These are phyloP conservation scores for Ganoderma meredithae DNA, from an alignment of 1,284 basidiomycete genomes.

Conservation along the genomic window DNA sequence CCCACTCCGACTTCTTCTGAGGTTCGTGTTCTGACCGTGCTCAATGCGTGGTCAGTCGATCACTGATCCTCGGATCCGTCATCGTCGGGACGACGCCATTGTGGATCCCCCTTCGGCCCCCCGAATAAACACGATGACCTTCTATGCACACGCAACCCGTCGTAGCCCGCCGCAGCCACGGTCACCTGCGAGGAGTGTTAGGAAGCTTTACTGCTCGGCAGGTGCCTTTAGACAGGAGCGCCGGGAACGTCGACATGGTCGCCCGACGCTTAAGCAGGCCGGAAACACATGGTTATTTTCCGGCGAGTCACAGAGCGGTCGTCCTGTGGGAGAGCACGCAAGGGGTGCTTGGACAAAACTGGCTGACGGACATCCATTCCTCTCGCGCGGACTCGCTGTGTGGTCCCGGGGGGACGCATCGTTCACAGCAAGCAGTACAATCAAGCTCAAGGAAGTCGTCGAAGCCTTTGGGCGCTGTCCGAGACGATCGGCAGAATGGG, in stretches of 20 bases:
- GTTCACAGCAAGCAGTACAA: not conserved
- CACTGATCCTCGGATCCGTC: conserved; percentile 11
- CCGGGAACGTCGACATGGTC: not conserved
- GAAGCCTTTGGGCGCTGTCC: conserved; percentile 9
- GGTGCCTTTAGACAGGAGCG: not conserved
- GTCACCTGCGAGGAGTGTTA: conserved; percentile 5
- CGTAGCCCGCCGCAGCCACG: not conserved
- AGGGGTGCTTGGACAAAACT: conserved; percentile 11
- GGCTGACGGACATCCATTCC: not conserved
- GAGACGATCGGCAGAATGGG: conserved; percentile 14
- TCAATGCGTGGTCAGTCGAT: conserved; percentile 16
- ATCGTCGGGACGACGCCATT: not conserved
- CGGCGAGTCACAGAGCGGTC: conserved; percentile 16
- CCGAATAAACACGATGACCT: conserved; percentile 5
- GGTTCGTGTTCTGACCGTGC: not conserved
- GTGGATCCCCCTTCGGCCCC: not conserved
- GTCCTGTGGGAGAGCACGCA: conserved; percentile 8
- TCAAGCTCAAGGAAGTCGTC: conserved; percentile 1
- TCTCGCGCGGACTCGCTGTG: not conserved
- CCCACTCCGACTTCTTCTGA: not conserved
- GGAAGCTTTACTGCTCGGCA: not conserved
- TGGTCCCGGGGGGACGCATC: not conserved
- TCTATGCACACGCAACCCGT: not conserved
- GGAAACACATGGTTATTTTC: not conserved
- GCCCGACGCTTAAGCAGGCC: not conserved